Evolutionary conservation across 129 eudicot species (phyloP).

Genomic region (Flaveria linearis): DNA sequence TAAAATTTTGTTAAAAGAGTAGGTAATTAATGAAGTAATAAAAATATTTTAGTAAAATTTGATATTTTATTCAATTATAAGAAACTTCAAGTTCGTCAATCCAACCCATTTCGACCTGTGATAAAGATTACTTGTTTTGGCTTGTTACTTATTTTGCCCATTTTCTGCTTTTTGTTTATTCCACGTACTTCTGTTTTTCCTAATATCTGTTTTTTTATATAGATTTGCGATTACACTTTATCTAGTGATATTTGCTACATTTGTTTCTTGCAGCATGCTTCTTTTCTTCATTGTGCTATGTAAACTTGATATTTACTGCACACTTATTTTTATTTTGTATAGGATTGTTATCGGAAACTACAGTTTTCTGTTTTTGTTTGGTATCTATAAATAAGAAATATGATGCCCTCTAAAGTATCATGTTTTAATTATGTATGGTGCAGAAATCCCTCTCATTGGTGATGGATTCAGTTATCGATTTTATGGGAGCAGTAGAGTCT

Average conservation of each 20-base stretch:
- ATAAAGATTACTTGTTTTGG: background rate
- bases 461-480: constrained; percentile 55
- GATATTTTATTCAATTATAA: background rate
- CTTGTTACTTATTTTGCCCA: background rate
- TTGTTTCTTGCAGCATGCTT: background rate
- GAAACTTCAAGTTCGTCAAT: background rate
- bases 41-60: background rate
- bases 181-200: background rate
- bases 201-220: no score
- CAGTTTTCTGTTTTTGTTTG: background rate
- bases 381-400: background rate
- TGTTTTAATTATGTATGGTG: constrained; percentile 3
- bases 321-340: no score
- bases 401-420: background rate
- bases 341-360: no score
- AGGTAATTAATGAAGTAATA: background rate
- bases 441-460: constrained; percentile 58
- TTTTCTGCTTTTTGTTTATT: background rate
- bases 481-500: constrained; percentile 68
- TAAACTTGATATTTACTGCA: no score
- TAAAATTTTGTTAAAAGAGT: background rate
- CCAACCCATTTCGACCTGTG: background rate
- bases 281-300: background rate
- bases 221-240: background rate
- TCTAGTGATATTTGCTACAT: background rate